These are phyloP conservation scores for Fraxinus ornus DNA, from an alignment of 305 asterid genomes.

Conservation along the genomic window DNA sequence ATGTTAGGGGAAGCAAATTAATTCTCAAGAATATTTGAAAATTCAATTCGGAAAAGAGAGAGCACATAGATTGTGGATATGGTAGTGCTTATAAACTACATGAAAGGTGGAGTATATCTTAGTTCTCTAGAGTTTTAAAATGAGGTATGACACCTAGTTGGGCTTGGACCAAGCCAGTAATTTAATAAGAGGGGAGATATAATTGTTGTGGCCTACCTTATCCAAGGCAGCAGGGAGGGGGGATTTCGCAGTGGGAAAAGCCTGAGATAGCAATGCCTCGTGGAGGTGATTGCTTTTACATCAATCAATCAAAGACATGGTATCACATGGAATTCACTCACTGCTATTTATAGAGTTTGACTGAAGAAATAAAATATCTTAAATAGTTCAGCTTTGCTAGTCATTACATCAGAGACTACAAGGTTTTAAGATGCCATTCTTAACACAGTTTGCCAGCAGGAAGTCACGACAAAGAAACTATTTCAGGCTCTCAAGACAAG, in stretches of 20 bases:
- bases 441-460: neutral
- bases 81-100: neutral
- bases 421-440: neutral
- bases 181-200: neutral
- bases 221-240: neutral
- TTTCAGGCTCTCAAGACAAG: neutral
- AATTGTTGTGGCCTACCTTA: neutral
- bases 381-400: neutral
- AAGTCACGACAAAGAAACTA: neutral
- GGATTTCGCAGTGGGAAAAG: neutral
- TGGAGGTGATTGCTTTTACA: neutral
- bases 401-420: neutral
- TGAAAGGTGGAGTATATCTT: neutral
- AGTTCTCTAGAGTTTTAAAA: neutral
- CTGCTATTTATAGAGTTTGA: neutral
- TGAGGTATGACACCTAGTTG: neutral
- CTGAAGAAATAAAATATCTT: neutral
- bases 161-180: neutral
- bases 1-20: constrained; percentile 26
- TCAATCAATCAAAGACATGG: neutral
- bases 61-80: neutral
- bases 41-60: neutral
- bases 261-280: neutral
- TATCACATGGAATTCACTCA: neutral
- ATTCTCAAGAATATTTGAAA: constrained; percentile 17